phyloP scores from a whole-genome alignment of 106 monocot species.

The Platanthera guangdongensis region DNA sequence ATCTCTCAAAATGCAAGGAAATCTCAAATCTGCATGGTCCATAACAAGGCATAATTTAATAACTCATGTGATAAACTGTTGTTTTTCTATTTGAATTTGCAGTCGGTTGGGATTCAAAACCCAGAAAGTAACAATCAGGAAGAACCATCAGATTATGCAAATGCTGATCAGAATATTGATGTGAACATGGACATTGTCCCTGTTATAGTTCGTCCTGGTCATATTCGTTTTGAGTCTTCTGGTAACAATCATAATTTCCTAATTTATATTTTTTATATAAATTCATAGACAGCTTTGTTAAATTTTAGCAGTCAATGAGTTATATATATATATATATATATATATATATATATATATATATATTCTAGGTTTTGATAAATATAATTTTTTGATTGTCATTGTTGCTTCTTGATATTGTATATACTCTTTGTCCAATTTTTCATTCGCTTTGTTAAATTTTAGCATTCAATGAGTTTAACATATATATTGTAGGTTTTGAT shows the following conservation, averaged over 20 bases:
- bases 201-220: conserved; percentile 71
- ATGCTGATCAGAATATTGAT: conserved; percentile 17
- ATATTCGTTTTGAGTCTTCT: conserved; percentile 71
- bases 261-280: background rate
- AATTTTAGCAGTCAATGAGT: background rate
- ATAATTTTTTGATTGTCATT: background rate
- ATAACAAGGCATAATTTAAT: background rate
- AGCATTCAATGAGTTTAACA: too few relatives aligned
- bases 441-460: too few relatives aligned
- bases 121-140: background rate
- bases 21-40: background rate
- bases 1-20: too few relatives aligned
- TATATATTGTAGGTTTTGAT: too few relatives aligned
- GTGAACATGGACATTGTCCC: conserved; percentile 41
- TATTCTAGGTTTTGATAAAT: background rate
- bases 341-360: background rate
- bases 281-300: background rate
- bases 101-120: background rate
- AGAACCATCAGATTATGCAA: background rate
- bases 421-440: too few relatives aligned
- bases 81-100: background rate
- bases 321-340: background rate
- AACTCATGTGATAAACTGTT: background rate
- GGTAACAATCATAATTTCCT: conserved; percentile 31
- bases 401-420: too few relatives aligned